These are phyloP conservation scores for Backusella sp. DNA, from an alignment of 192 early-diverging fungal species.

Conservation along the genomic window DNA sequence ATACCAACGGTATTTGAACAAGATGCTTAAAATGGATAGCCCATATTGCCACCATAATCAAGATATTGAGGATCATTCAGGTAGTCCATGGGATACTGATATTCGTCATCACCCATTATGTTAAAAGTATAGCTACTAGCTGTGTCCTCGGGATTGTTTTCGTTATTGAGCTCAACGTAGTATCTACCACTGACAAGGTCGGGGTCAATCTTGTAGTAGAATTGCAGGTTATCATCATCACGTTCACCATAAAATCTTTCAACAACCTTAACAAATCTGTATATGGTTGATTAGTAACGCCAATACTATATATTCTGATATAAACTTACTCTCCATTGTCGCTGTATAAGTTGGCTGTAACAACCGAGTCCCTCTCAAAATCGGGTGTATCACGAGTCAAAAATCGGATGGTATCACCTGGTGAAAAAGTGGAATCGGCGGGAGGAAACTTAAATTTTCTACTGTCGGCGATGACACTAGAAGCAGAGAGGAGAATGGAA, in stretches of 20 bases:
- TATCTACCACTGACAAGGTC: neutral
- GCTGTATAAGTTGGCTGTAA: neutral
- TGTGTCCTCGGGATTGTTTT: neutral
- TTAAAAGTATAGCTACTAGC: conserved; percentile 2
- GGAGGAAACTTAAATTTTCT: neutral
- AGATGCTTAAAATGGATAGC: neutral
- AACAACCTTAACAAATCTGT: neutral
- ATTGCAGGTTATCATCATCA: neutral
- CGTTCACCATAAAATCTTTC: neutral
- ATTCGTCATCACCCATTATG: neutral
- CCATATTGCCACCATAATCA: neutral
- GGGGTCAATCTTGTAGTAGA: neutral
- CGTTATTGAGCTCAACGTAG: neutral
- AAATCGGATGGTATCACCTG: neutral
- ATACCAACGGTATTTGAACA: neutral
- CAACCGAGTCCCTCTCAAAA: neutral
- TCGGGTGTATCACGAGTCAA: neutral
- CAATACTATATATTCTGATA: neutral
- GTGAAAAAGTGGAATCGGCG: neutral
- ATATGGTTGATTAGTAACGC: neutral
- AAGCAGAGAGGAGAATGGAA: neutral
- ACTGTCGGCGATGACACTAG: neutral
- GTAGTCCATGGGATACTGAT: neutral
- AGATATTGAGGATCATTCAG: neutral
- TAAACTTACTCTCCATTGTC: neutral